Conservation (phyloP, 306 rosid species). For the Medicago lupulina region DNA sequence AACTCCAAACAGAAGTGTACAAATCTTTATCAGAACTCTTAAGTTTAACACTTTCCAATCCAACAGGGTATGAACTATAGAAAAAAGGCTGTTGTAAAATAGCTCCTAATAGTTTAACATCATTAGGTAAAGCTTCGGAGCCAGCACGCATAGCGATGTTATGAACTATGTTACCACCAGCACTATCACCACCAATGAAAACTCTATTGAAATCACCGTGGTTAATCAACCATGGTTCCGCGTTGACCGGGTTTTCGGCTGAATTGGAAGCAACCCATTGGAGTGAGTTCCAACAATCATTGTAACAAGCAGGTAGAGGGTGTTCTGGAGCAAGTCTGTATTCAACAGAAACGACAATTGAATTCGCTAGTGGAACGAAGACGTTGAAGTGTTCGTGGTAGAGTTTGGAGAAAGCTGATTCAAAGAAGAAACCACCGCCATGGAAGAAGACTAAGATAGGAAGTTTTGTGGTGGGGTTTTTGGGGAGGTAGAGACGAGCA, state of each 20-base stretch:
- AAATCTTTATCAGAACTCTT: background rate
- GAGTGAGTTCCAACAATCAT: background rate
- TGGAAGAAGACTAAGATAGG: slow-evolving; percentile 10
- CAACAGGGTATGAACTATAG: slow-evolving; percentile 10
- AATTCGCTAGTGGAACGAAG: background rate
- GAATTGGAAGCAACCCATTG: slow-evolving; percentile 10
- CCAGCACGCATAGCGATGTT: slow-evolving; percentile 8
- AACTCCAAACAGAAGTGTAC: background rate
- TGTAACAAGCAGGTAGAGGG: background rate
- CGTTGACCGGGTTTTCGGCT: background rate
- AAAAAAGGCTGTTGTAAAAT: slow-evolving; percentile 5
- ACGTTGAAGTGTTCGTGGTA: slow-evolving; percentile 1
- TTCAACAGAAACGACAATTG: slow-evolving; percentile 5
- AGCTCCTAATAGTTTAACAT: background rate
- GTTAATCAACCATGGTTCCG: background rate
- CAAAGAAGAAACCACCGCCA: slow-evolving; percentile 1
- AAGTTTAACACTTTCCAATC: background rate
- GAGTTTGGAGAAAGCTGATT: slow-evolving; percentile 7
- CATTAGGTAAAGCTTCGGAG: background rate
- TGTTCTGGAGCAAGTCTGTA: slow-evolving; percentile 11
- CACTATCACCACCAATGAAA: slow-evolving; percentile 9
- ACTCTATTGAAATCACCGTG: background rate
- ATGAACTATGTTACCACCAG: slow-evolving; percentile 13
- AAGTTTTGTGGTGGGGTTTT: background rate
- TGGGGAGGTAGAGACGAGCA: slow-evolving; percentile 7